Evolutionary conservation across 208 protist species (phyloP).

Genomic region (Acanthamoeba healyi): DNA sequence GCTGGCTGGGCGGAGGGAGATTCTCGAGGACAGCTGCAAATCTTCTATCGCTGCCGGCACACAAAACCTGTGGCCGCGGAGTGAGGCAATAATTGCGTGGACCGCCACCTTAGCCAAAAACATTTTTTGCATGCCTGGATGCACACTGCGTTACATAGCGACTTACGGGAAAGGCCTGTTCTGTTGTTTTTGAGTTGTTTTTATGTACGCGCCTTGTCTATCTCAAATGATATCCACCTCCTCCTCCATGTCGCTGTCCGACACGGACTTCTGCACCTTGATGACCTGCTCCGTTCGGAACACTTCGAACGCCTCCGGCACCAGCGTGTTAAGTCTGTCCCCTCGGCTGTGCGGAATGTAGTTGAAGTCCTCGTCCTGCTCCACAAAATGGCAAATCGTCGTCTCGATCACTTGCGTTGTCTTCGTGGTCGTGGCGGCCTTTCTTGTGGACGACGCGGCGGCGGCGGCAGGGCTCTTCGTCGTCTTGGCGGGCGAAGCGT

Average conservation of each 20-base stretch:
- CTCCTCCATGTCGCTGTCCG: slow-evolving; percentile 50
- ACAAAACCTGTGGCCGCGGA: too few relatives aligned
- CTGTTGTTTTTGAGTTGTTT: too few relatives aligned
- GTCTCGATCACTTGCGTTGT: slow-evolving; percentile 50
- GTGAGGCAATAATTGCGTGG: background rate
- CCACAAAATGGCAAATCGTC: slow-evolving; percentile 58
- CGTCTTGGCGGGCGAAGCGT: slow-evolving; percentile 31
- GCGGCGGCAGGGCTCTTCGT: background rate
- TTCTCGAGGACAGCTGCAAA: too few relatives aligned
- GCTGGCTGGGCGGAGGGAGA: too few relatives aligned
- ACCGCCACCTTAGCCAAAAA: slow-evolving; percentile 11
- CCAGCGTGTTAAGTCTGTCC: slow-evolving; percentile 48
- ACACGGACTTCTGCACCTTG: slow-evolving; percentile 20
- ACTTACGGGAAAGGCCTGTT: too few relatives aligned
- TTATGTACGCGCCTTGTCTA: background rate
- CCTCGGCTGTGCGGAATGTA: slow-evolving; percentile 52
- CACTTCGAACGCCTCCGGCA: slow-evolving; percentile 51
- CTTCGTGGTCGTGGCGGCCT: background rate
- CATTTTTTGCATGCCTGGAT: too few relatives aligned
- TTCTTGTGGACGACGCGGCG: background rate
- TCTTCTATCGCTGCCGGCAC: too few relatives aligned
- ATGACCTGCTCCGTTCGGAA: slow-evolving; percentile 64
- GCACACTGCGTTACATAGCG: too few relatives aligned
- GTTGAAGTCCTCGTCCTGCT: slow-evolving; percentile 56
- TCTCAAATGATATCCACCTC: slow-evolving; percentile 46